A percentile compares a stretch with the other conserved stretches of the same genome.
These are phyloP conservation scores for Perkinsus olseni DNA, from an alignment of 169 alveolate species.

Conservation along the genomic window DNA sequence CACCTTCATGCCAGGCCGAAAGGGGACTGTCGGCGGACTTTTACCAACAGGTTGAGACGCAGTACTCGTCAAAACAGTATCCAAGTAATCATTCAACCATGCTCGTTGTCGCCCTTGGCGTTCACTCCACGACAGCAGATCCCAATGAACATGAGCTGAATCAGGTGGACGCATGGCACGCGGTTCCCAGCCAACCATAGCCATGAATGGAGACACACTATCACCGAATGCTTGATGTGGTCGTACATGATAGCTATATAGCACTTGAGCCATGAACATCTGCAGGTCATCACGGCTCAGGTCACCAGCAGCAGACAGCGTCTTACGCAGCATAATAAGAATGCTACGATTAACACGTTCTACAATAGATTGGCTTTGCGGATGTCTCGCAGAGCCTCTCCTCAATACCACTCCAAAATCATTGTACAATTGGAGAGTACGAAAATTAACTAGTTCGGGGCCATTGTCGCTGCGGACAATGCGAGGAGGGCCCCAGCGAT, in stretches of 20 bases:
- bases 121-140: not conserved
- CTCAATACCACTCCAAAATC: not conserved
- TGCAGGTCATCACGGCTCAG: not conserved
- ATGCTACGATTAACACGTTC: not conserved
- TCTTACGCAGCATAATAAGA: not conserved
- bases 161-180: not conserved
- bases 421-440: too few relatives aligned
- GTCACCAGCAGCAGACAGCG: not conserved
- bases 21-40: too few relatives aligned
- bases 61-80: not conserved
- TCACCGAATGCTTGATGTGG: not conserved
- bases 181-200: not conserved
- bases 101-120: not conserved
- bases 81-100: not conserved
- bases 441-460: not conserved
- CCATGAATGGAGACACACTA: not conserved
- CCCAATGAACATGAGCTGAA: not conserved
- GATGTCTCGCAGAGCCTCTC: not conserved
- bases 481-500: not conserved
- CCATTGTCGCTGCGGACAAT: not conserved
- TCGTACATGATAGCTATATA: not conserved
- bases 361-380: not conserved
- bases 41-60: too few relatives aligned
- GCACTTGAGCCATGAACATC: not conserved
- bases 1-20: too few relatives aligned